Base-by-base conservation (phyloP, 257 asterid species). In the Primulina huaijiensis region DNA sequence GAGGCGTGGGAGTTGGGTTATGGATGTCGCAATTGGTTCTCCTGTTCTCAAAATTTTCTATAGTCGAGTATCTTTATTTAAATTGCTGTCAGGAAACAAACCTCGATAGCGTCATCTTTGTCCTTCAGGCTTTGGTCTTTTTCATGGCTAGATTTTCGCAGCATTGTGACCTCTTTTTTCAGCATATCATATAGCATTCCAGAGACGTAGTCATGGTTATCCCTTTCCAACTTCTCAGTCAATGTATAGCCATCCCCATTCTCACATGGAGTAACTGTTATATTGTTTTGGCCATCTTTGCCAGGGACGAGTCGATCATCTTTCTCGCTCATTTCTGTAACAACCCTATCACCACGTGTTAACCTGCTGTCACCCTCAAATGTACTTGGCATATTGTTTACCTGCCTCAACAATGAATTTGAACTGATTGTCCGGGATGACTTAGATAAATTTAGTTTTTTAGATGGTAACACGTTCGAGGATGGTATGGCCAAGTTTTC, bases 31-130 rank as follows among this genome's bases (percentile, higher is more conserved):
- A 50, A 50, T 43, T 14, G 55, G 17, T 19, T 4, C 8, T 50
- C 14, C 4, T 14, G n/a, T 43, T 43, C 19, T 43, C 7, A 43
- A 12, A 11, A 0, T 50, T 50, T 50, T 17, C 57, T 50, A 17
- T 5, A 4, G 57, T 50, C 8, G 8, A 14, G 21, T 50, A 16
- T 50, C 8, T 16, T 17, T 50, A 1, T 50, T 14, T 50, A 14
- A 5, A 17, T 50, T 1, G 8, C 3, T 50, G 57, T 50, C 55
- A 43, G 55, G 55, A 14, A 74, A 16, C 73, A 55, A 16, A 92
- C 98, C 98, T 90, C 93, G 52, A 92, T 83, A 7, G 92, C 95
- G 3, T 85, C 97, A 71, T 87, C 93, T 82, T 85, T 92, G 81
- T 90, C 96, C 79, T 88, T 92, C 53, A 90, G 80, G 83, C 79